These are phyloP conservation scores for Ceriops decandra DNA, from an alignment of 345 rosid species.

Conservation along the genomic window DNA sequence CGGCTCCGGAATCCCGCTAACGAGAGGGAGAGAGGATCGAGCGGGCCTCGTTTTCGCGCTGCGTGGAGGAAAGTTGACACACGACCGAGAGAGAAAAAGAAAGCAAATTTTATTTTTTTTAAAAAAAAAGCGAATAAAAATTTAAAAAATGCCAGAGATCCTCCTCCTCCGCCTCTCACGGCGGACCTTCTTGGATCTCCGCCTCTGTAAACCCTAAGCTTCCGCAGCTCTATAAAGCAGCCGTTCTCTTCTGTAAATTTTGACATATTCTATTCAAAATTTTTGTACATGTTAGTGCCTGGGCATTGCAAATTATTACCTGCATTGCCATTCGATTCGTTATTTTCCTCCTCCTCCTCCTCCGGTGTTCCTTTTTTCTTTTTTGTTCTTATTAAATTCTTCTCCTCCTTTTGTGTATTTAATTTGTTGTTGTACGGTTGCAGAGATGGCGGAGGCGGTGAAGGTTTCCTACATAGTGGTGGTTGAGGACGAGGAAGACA, in stretches of 20 bases:
- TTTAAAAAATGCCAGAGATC: not conserved
- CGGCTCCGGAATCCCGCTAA: not conserved
- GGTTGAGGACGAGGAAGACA: constrained; percentile 57
- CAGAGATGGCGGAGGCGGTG: constrained; percentile 59
- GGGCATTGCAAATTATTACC: constrained; percentile 3
- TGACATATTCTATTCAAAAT: no score
- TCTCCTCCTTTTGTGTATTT: not conserved
- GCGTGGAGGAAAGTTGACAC: constrained; percentile 51
- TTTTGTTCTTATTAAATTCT: not conserved
- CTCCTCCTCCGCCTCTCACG: not conserved
- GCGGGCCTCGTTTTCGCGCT: constrained; percentile 43
- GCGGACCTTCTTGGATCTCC: no score
- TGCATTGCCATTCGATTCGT: constrained; percentile 10
- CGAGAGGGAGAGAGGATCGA: constrained; percentile 35
- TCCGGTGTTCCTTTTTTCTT: not conserved
- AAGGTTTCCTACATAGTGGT: constrained; percentile 85
- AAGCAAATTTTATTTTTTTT: no score
- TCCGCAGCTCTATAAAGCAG: no score
- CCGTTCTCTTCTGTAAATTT: no score
- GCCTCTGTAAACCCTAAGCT: no score
- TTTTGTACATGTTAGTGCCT: no score
- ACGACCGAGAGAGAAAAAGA: constrained; percentile 29
- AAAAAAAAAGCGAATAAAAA: no score
- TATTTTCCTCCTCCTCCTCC: not conserved
- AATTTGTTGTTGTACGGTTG: not conserved